These are phyloP conservation scores for Rugonectria rugulosa DNA, from an alignment of 2,329 filamentous ascomycete genomes.

Conservation along the genomic window DNA sequence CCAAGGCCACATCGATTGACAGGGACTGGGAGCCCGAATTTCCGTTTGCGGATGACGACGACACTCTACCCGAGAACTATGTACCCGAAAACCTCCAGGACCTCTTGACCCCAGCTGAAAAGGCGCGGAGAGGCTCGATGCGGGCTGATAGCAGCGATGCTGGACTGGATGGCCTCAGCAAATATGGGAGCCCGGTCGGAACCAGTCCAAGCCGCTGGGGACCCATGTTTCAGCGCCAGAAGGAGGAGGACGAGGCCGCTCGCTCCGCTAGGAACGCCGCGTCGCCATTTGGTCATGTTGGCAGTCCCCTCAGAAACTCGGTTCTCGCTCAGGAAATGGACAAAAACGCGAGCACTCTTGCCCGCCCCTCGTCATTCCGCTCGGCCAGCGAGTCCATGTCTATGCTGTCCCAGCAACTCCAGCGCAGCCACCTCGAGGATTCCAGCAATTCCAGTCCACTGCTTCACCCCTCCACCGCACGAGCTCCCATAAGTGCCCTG, in stretches of 20 bases:
- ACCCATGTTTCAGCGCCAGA: slow-evolving; percentile 65
- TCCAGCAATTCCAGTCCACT: slow-evolving; percentile 54
- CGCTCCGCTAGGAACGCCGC: slow-evolving; percentile 46
- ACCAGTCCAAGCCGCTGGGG: slow-evolving; percentile 69
- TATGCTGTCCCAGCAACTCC: slow-evolving; percentile 68
- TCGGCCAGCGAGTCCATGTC: slow-evolving; percentile 62
- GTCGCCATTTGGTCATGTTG: slow-evolving; percentile 72
- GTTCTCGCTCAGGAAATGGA: slow-evolving; percentile 63
- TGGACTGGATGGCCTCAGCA: slow-evolving; percentile 56
- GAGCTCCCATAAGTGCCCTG: slow-evolving; percentile 49
- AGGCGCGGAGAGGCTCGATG: slow-evolving; percentile 68
- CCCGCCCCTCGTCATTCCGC: slow-evolving; percentile 49
- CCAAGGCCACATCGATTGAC: slow-evolving; percentile 66
- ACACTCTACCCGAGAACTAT: slow-evolving; percentile 59
- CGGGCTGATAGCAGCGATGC: slow-evolving; percentile 63
- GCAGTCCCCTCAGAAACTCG: slow-evolving; percentile 70
- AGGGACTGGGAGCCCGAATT: slow-evolving; percentile 73
- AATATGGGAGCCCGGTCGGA: slow-evolving; percentile 68
- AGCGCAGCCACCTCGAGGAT: slow-evolving; percentile 64
- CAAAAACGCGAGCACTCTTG: slow-evolving; percentile 47
- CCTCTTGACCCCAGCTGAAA: slow-evolving; percentile 71
- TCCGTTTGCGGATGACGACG: slow-evolving; percentile 81
- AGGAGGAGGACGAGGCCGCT: slow-evolving; percentile 62
- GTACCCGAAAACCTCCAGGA: slow-evolving; percentile 77
- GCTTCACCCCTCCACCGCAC: slow-evolving; percentile 58